Conservation (phyloP, 345 rosid species). For the Cardamine chenopodiifolia region DNA sequence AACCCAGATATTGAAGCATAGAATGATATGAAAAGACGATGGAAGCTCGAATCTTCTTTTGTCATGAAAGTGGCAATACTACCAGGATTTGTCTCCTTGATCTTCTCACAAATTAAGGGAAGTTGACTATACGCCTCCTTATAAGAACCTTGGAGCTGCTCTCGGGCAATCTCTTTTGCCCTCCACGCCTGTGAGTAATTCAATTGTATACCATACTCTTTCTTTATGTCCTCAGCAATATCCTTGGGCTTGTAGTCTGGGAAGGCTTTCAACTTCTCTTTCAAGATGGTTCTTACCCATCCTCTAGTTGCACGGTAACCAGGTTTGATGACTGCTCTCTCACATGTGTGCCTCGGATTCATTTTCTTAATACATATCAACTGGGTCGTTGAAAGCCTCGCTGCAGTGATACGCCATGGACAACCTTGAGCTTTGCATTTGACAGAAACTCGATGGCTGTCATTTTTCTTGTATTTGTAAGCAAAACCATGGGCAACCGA, state of each 20-base stretch:
- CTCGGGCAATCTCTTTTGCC: constrained; percentile 87
- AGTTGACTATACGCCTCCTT: constrained; percentile 83
- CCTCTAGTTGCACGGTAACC: constrained; percentile 88
- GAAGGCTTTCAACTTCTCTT: constrained; percentile 77
- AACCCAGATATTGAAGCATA: constrained; percentile 84
- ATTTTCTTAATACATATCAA: constrained; percentile 83
- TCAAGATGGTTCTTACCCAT: constrained; percentile 92
- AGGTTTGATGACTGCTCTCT: constrained; percentile 75
- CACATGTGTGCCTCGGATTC: constrained; percentile 83
- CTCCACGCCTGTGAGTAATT: constrained; percentile 96
- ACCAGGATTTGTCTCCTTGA: constrained; percentile 93
- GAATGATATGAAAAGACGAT: constrained; percentile 81
- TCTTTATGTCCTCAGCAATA: constrained; percentile 81
- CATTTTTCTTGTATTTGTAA: constrained; percentile 88
- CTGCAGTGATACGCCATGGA: constrained; percentile 91
- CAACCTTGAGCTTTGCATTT: constrained; percentile 90
- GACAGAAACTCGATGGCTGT: constrained; percentile 84
- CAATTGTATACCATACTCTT: constrained; percentile 88
- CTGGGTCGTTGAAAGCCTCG: constrained; percentile 83
- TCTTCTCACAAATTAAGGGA: constrained; percentile 83
- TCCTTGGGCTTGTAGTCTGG: constrained; percentile 93
- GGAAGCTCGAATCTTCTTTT: constrained; percentile 90
- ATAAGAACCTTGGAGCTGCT: constrained; percentile 93
- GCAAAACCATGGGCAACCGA: constrained; percentile 90
- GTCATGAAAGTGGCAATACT: constrained; percentile 73